Conservation (phyloP, 192 early-diverging fungal species). For the Coemansia pectinata region DNA sequence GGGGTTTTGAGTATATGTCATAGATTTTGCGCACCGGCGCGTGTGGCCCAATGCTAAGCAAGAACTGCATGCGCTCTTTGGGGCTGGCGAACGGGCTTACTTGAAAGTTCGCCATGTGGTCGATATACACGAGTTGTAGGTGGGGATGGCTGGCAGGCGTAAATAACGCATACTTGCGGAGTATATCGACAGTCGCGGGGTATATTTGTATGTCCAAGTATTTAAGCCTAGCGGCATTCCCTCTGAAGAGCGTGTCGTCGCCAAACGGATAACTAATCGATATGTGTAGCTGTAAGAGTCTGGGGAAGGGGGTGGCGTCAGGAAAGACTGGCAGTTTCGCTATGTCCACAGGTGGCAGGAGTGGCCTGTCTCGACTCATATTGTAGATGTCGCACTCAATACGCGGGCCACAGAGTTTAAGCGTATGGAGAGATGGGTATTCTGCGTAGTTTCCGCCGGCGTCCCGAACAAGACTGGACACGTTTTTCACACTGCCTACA, state of each 20-base stretch:
- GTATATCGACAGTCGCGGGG: not conserved
- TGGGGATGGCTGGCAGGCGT: not conserved
- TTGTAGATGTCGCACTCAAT: not conserved
- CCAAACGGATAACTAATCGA: not conserved
- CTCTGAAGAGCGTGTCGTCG: not conserved
- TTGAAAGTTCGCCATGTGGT: not conserved
- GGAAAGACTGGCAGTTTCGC: not conserved
- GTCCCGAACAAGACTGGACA: too few species aligned
- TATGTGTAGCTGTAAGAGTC: not conserved
- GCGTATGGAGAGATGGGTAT: too few species aligned
- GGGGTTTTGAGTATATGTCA: too few species aligned
- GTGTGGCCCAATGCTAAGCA: not conserved
- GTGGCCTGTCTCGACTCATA: too few species aligned
- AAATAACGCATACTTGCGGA: not conserved
- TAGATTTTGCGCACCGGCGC: not conserved
- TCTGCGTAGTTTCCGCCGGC: not conserved
- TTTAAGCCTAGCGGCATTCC: not conserved
- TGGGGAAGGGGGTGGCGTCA: not conserved
- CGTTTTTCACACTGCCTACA: too few species aligned
- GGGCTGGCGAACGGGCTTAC: not conserved
- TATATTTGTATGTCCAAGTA: not conserved
- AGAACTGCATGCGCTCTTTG: not conserved
- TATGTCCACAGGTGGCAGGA: not conserved
- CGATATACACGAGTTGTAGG: not conserved
- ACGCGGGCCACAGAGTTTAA: not conserved